Evolutionary conservation across 164 flowering plant species (phyloP).

Genomic region (Nymphaea thermarum): DNA sequence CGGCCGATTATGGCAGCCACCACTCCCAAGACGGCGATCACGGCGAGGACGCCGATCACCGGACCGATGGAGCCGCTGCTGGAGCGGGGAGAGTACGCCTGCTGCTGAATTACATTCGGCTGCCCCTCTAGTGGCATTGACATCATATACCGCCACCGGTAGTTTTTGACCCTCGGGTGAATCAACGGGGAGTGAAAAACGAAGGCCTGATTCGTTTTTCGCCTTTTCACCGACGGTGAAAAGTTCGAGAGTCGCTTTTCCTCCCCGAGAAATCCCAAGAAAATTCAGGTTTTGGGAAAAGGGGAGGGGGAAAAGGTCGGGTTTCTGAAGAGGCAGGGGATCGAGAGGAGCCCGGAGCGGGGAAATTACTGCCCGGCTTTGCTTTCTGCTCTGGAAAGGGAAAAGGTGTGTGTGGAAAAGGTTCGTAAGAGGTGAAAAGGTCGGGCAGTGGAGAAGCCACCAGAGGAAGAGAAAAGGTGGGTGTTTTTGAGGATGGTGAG

Average conservation of each 20-base stretch:
- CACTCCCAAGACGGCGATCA: constrained; percentile 45
- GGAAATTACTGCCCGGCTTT: too few species aligned
- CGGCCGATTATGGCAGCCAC: constrained; percentile 62
- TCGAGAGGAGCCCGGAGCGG: background rate
- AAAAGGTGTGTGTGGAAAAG: background rate
- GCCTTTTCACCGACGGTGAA: background rate
- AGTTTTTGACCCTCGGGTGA: background rate
- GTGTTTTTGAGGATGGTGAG: background rate
- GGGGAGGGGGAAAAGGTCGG: background rate
- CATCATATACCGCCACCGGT: constrained; percentile 5
- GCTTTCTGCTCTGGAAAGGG: background rate
- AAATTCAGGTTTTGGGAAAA: background rate
- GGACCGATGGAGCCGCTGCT: constrained; percentile 62
- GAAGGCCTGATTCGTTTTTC: background rate
- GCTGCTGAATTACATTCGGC: constrained; percentile 12
- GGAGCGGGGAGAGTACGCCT: constrained; percentile 22
- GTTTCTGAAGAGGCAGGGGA: too few species aligned
- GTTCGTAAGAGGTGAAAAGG: background rate
- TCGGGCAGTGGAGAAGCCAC: background rate
- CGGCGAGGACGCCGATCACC: constrained; percentile 59
- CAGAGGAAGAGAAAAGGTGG: background rate
- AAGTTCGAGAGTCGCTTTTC: background rate
- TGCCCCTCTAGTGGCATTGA: constrained; percentile 21
- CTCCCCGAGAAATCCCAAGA: background rate
- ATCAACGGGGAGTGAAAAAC: background rate